Base-by-base conservation (phyloP, 2,329 filamentous ascomycete genomes). In the Ceratocystis destructans region DNA sequence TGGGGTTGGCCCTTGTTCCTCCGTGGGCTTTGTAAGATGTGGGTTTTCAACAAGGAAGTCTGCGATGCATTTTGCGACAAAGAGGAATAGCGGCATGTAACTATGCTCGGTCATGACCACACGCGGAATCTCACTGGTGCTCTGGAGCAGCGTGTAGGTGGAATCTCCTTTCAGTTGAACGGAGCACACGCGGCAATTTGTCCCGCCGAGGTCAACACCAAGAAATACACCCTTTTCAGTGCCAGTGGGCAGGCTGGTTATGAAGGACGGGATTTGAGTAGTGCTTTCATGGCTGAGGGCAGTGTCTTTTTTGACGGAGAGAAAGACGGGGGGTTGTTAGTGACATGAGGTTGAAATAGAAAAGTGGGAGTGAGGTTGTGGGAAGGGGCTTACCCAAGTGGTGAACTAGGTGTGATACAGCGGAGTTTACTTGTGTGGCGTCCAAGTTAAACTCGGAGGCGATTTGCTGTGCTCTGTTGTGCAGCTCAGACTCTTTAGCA, bases 211-310 rank as follows among this genome's bases (percentile, higher is more conserved):
- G 46, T 76, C 74, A 25, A 76, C 70, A 3, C 73, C 72, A 3
- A 76, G 68, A 41, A 71, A 74, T 1, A 71, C 67, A 5, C 74
- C 87, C 80, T 89, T 88, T 75, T 91, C 88, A 8, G 85, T 87
- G 67, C 88, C 88, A 77, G 89, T 87, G 68, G 88, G 88, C 8
- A 91, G 85, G 5, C 82, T 82, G 1, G 87, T 90, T 62, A 91
- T 87, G 73, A 88, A 91, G 8, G 87, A 89, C 1, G 88, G 88
- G 69, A 91, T 90, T 76, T 91, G 88, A 73, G 84, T 87, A 77
- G 85, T 81, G 65, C 82, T 53, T 20, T 53, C 82, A 71, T 84
- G 79, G 68, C 78, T 75, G 66, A 90, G 75, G 46, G 87, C 87
- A 75, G 65, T 28, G 20, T 37, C 69, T 70, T 62, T 8, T 65